Percentiles rank a stretch among this genome's conserved stretches.
These are phyloP conservation scores for Raphanus sativus DNA, from an alignment of 345 rosid species.

Conservation along the genomic window DNA sequence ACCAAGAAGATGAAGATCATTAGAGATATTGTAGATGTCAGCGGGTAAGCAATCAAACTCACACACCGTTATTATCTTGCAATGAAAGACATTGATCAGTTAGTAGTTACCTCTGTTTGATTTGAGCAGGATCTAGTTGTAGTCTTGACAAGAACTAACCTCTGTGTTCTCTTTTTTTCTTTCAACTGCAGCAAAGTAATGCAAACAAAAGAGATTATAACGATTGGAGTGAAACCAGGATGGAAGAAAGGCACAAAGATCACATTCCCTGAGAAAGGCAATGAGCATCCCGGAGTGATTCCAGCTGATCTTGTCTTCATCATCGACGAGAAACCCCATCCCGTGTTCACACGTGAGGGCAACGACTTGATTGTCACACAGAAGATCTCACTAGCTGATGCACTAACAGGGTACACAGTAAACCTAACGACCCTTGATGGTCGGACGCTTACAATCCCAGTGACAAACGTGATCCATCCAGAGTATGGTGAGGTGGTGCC, in stretches of 20 bases:
- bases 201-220: slow-evolving; percentile 44
- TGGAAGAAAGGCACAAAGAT: slow-evolving; percentile 62
- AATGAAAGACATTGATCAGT: neutral
- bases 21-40: slow-evolving; percentile 48
- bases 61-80: neutral
- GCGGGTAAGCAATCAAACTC: slow-evolving; percentile 47
- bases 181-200: slow-evolving; percentile 40
- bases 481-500: slow-evolving; percentile 53
- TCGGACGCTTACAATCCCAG: slow-evolving; percentile 45
- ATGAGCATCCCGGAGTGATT: slow-evolving; percentile 43
- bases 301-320: slow-evolving; percentile 56
- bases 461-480: slow-evolving; percentile 51
- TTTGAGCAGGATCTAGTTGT: neutral
- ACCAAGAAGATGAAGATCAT: slow-evolving; percentile 68
- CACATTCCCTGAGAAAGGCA: slow-evolving; percentile 54
- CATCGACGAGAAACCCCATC: slow-evolving; percentile 62
- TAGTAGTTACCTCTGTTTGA: neutral
- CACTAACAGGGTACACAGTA: slow-evolving; percentile 54
- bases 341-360: slow-evolving; percentile 55
- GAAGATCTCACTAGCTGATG: slow-evolving; percentile 54
- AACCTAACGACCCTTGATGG: slow-evolving; percentile 59
- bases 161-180: neutral
- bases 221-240: slow-evolving; percentile 52
- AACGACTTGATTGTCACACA: slow-evolving; percentile 51
- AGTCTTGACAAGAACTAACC: neutral